Percentiles rank a stretch among this genome's conserved stretches.
Evolutionary conservation across 257 asterid genomes (phyloP).

Genomic region (Vinca minor): DNA sequence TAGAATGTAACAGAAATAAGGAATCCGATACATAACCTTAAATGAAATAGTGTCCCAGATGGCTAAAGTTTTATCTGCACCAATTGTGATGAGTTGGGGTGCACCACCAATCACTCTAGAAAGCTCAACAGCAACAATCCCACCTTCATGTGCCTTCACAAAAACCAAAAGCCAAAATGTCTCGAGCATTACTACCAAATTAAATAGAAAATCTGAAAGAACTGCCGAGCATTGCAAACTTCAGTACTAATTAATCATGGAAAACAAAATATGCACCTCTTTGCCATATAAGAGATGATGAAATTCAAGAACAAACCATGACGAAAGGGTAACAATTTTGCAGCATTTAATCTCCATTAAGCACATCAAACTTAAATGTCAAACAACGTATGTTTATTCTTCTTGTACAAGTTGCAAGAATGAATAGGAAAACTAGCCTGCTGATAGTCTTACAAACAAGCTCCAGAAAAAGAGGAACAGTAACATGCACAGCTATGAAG

Average conservation of each 20-base stretch:
- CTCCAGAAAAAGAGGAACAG: neutral
- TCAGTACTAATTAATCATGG: too few species aligned
- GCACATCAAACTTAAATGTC: neutral
- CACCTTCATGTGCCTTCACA: conserved; percentile 94
- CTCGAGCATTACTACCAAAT: neutral
- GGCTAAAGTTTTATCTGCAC: conserved; percentile 92
- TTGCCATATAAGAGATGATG: too few species aligned
- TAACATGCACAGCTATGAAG: neutral
- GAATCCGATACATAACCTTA: conserved; percentile 46
- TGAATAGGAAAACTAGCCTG: neutral
- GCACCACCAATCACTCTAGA: conserved; percentile 88
- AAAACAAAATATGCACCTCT: neutral
- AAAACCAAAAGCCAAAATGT: neutral
- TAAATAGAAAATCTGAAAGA: neutral
- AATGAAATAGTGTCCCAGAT: conserved; percentile 96
- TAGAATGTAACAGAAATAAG: conserved; percentile 11
- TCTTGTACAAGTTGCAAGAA: too few species aligned
- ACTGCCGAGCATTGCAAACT: neutral
- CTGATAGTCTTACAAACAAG: neutral
- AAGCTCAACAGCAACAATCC: conserved; percentile 92
- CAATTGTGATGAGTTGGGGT: conserved; percentile 96
- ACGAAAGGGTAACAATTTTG: neutral
- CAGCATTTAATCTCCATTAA: neutral
- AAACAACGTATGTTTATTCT: too few species aligned
- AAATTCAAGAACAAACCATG: neutral